Conservation (phyloP, 2,329 filamentous ascomycete genomes). For the Colletotrichum spinosum region DNA sequence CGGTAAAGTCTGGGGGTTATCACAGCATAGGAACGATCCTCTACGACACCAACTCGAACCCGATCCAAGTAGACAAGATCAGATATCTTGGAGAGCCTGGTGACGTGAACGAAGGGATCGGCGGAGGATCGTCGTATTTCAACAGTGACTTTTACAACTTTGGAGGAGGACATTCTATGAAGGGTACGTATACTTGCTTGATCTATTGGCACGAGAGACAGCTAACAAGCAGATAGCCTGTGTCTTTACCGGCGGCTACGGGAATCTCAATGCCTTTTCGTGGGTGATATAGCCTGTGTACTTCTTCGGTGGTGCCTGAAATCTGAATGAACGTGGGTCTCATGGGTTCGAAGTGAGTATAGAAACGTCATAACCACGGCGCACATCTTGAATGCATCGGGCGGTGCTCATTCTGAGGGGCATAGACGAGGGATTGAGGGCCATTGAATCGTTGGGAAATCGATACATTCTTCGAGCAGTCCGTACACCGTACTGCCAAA, state of each 20-base stretch:
- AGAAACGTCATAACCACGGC: no score
- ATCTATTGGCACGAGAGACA: no score
- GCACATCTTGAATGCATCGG: no score
- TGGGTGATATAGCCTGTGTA: not conserved
- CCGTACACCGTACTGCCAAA: no score
- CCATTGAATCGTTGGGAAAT: no score
- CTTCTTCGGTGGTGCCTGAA: no score
- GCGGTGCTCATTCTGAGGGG: no score
- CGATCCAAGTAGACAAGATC: slow-evolving; percentile 14
- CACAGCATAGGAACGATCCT: slow-evolving; percentile 1
- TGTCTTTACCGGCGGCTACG: not conserved
- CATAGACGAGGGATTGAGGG: no score
- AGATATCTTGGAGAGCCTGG: slow-evolving; percentile 6
- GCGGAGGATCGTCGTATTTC: not conserved
- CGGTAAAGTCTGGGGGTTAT: not conserved
- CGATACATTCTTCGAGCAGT: no score
- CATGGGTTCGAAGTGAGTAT: no score
- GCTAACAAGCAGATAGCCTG: not conserved
- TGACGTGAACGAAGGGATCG: slow-evolving; percentile 1
- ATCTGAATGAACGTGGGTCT: no score
- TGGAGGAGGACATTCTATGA: not conserved
- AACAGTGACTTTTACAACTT: slow-evolving; percentile 6
- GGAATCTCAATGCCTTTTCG: slow-evolving; percentile 2
- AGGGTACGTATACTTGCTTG: not conserved
- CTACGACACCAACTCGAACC: not conserved